Conservation (phyloP, 345 rosid genomes). For the Passiflora organensis region DNA sequence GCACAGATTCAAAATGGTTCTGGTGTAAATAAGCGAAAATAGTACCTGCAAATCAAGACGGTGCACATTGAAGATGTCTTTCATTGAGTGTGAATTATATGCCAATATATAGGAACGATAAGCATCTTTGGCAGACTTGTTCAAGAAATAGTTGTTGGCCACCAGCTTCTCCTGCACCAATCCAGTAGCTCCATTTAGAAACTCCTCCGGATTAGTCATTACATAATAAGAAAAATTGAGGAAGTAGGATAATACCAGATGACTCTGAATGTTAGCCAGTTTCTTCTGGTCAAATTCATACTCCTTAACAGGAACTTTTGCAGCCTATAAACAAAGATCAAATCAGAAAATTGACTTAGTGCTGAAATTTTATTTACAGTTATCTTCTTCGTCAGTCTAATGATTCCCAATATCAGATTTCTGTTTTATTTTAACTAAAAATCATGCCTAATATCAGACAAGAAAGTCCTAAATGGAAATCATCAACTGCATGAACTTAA, state of each 20-base stretch:
- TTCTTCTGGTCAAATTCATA: slow-evolving; percentile 77
- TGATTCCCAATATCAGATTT: no score
- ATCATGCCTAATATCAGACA: no score
- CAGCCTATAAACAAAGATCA: slow-evolving; percentile 43
- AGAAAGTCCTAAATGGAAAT: no score
- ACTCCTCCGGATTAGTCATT: background rate
- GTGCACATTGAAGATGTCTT: slow-evolving; percentile 91
- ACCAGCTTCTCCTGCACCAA: slow-evolving; percentile 78
- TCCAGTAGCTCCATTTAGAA: slow-evolving; percentile 3
- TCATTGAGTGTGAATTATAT: slow-evolving; percentile 92
- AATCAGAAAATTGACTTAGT: background rate
- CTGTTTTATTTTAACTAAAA: no score
- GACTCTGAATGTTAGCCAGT: slow-evolving; percentile 74
- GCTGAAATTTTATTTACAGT: no score
- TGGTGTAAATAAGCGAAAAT: background rate
- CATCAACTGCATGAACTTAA: no score
- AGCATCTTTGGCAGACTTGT: slow-evolving; percentile 89
- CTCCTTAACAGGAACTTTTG: slow-evolving; percentile 89
- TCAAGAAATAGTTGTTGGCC: slow-evolving; percentile 57
- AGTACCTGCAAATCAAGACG: slow-evolving; percentile 84
- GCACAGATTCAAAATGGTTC: no score
- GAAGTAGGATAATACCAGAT: slow-evolving; percentile 48
- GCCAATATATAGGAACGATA: slow-evolving; percentile 84
- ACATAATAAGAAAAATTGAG: background rate
- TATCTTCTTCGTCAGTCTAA: no score